Evolutionary conservation across 805 yeast species (phyloP).

Genomic region (Myxozyma kluyveri): DNA sequence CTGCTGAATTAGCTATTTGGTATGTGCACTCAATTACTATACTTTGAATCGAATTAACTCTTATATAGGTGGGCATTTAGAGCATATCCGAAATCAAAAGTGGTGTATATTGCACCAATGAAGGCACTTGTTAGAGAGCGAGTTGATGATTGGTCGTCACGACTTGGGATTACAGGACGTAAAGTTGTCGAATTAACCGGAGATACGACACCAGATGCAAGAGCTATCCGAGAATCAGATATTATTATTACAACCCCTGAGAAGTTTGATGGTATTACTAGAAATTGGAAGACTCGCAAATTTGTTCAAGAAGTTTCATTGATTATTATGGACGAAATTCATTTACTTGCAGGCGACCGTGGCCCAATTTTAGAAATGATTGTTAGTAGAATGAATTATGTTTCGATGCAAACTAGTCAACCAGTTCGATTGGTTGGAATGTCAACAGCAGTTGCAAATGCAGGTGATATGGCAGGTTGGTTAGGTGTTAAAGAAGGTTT

Average conservation of each 20-base stretch:
- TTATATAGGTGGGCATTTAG: conserved; percentile 59
- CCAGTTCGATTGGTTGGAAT: conserved; percentile 69
- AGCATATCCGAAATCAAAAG: conserved; percentile 59
- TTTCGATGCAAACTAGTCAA: conserved; percentile 56
- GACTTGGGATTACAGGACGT: conserved; percentile 48
- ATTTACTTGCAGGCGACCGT: conserved; percentile 76
- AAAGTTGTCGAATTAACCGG: conserved; percentile 77
- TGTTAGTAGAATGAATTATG: conserved; percentile 81
- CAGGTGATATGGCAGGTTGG: conserved; percentile 85
- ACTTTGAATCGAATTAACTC: not conserved
- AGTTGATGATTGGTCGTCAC: conserved; percentile 71
- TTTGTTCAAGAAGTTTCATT: conserved; percentile 73
- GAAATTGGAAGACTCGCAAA: conserved; percentile 77
- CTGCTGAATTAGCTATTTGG: conserved; percentile 96
- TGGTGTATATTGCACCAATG: conserved; percentile 87
- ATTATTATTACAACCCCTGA: conserved; percentile 82
- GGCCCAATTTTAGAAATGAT: conserved; percentile 87
- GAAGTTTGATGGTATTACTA: conserved; percentile 82
- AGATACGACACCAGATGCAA: conserved; percentile 72
- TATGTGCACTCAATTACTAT: conserved; percentile 34
- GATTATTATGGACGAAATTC: conserved; percentile 83
- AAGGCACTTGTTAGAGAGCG: conserved; percentile 81
- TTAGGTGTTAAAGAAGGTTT: conserved; percentile 67
- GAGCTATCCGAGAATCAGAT: conserved; percentile 64
- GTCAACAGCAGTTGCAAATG: conserved; percentile 85